Base-by-base conservation (phyloP, 169 alveolate genomes). In the Amoebophrya sp. region DNA sequence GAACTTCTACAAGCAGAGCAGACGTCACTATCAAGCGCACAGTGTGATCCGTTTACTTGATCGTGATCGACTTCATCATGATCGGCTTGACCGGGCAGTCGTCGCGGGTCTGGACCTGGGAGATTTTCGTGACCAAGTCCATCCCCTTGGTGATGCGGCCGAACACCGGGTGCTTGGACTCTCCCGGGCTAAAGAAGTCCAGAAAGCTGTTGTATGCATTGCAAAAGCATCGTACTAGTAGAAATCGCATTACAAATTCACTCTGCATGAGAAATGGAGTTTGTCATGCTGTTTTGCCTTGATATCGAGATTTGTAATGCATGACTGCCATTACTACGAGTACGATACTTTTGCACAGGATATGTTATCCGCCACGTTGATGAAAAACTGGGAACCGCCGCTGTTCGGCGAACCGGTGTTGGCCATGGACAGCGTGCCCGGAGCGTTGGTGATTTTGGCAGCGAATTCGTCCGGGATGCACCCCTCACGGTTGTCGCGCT, bases 341-440 rank as follows among this genome's bases (percentile, higher is more conserved):
- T n/a, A n/a, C n/a, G n/a, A n/a, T n/a, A n/a, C n/a, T n/a, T n/a
- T n/a, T n/a, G n/a, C n/a, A n/a, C n/a, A n/a, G n/a, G n/a, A n/a
- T n/a, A n/a, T n/a, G n/a, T n/a, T n/a, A n/a, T n/a, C n/a, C n/a
- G 40, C 40, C 40, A 89, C 77, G 77, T 89, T 89, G 83, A 89
- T 40, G 83, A 89, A 89, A 77, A 89, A 89, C 77, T 89, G 91
- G 47, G 83, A 40, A 23, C 91, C 91, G 38, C 91, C 91, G 40
- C 91, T 89, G 91, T 89, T 40, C 32, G 91, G 91, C 35, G 83
- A 39, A 39, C 91, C 91, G 25, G 83, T 40, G 91, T 89, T 89
- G 40, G 91, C 91, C 91, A 89, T 89, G 18, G 91, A 89, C 83
- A 89, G 77, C 40, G 91, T 89, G 35, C 91, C 83, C 18, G 66